Conservation (phyloP, 129 eudicot species). For the Kitagawia praeruptora region DNA sequence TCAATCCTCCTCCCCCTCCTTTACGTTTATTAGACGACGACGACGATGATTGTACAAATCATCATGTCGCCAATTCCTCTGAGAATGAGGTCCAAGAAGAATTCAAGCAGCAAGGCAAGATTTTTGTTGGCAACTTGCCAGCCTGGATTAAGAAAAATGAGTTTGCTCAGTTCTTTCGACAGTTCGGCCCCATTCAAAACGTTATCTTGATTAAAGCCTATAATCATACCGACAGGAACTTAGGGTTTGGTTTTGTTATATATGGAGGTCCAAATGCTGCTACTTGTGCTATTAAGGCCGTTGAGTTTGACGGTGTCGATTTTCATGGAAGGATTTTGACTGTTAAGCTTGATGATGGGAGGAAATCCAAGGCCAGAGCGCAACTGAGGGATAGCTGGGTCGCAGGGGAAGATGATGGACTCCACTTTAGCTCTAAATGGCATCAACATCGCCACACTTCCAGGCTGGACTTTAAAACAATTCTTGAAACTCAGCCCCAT, state of each 20-base stretch:
- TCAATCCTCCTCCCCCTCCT: conserved; percentile 70
- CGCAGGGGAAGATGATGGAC: conserved; percentile 40
- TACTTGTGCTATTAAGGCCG: conserved; percentile 74
- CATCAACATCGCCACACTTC: conserved; percentile 66
- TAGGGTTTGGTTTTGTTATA: conserved; percentile 89
- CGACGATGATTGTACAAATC: background rate
- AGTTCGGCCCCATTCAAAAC: conserved; percentile 73
- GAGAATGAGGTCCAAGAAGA: conserved; percentile 15
- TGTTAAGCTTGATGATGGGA: conserved; percentile 86
- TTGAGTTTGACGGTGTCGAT: conserved; percentile 90
- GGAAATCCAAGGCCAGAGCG: conserved; percentile 49
- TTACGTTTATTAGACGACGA: too few relatives aligned
- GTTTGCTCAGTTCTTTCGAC: conserved; percentile 66
- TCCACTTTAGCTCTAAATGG: conserved; percentile 65
- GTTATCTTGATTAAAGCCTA: conserved; percentile 73
- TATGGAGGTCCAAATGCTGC: conserved; percentile 57
- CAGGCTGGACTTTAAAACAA: conserved; percentile 42
- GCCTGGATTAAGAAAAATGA: conserved; percentile 71
- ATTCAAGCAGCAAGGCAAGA: conserved; percentile 60
- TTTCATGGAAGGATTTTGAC: conserved; percentile 82
- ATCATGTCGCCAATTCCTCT: background rate
- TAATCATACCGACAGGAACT: conserved; percentile 52
- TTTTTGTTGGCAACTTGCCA: conserved; percentile 84
- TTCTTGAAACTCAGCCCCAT: conserved; percentile 65
- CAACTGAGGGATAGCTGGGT: conserved; percentile 63